These are phyloP conservation scores for Penicillium sp. DNA, from an alignment of 2,329 filamentous ascomycete species.

Conservation along the genomic window DNA sequence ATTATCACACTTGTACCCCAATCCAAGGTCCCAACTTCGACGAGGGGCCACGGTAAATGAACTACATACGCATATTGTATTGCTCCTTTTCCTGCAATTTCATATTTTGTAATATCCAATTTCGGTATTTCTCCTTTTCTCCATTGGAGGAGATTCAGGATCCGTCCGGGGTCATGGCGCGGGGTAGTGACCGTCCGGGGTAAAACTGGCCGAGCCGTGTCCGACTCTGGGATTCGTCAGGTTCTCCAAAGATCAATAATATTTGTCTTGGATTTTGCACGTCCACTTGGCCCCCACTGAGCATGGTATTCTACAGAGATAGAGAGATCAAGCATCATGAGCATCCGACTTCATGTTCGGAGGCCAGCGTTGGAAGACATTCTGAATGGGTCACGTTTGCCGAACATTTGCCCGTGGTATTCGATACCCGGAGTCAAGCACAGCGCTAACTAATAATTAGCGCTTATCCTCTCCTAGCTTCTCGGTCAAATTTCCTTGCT, in stretches of 20 bases:
- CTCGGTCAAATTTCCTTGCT: constrained; percentile 13
- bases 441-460: constrained; percentile 9
- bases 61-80: too few species aligned
- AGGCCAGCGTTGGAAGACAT: constrained; percentile 6
- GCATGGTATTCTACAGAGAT: constrained; percentile 1
- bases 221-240: constrained; percentile 3
- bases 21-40: too few species aligned
- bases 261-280: constrained; percentile 6
- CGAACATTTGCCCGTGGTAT: background rate
- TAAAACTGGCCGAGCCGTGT: constrained; percentile 12
- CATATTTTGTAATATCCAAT: constrained; percentile 1
- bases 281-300: background rate
- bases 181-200: constrained; percentile 14
- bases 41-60: too few species aligned
- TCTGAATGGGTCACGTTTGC: constrained; percentile 7
- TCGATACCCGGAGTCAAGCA: constrained; percentile 6
- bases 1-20: background rate
- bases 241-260: background rate
- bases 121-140: constrained; percentile 1
- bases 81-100: background rate
- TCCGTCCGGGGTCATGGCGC: constrained; percentile 14
- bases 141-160: constrained; percentile 13
- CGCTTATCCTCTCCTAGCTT: constrained; percentile 10
- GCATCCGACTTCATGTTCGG: constrained; percentile 2
- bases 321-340: constrained; percentile 6